Percentiles rank a stretch among this genome's conserved stretches.
These are phyloP conservation scores for Arachis monticola DNA, from an alignment of 331 rosid species.

Conservation along the genomic window DNA sequence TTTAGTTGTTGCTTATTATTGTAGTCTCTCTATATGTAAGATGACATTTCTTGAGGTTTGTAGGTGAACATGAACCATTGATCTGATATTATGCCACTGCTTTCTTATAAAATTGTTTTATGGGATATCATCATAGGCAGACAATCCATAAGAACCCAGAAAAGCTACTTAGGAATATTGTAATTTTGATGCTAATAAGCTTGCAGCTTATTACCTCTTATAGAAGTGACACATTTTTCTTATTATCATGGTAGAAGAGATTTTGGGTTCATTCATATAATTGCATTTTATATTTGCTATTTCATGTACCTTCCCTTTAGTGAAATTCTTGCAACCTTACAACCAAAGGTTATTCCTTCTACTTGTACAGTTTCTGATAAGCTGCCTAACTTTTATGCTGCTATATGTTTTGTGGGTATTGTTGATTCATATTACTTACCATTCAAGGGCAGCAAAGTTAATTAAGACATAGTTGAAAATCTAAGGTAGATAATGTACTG, in stretches of 20 bases:
- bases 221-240: background rate
- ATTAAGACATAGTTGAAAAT: background rate
- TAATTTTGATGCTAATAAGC: conserved; percentile 4
- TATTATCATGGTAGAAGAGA: background rate
- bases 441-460: background rate
- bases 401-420: background rate
- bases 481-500: background rate
- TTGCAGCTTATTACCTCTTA: background rate
- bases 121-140: conserved; percentile 13
- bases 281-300: background rate
- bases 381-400: conserved; percentile 18
- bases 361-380: background rate
- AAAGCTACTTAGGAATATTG: conserved; percentile 27
- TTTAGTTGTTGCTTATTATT: conserved; percentile 1
- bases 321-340: conserved; percentile 22
- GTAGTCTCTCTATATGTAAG: background rate
- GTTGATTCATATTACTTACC: conserved; percentile 2
- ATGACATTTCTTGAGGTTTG: background rate
- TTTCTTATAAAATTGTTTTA: background rate
- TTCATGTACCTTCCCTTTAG: background rate
- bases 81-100: conserved; percentile 7
- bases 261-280: background rate
- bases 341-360: background rate
- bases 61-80: background rate
- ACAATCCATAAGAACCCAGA: conserved; percentile 15